Percentiles rank a stretch among this genome's conserved stretches.
Conservation (phyloP, 169 alveolate species). For the Cryptosporidium viatorum region DNA sequence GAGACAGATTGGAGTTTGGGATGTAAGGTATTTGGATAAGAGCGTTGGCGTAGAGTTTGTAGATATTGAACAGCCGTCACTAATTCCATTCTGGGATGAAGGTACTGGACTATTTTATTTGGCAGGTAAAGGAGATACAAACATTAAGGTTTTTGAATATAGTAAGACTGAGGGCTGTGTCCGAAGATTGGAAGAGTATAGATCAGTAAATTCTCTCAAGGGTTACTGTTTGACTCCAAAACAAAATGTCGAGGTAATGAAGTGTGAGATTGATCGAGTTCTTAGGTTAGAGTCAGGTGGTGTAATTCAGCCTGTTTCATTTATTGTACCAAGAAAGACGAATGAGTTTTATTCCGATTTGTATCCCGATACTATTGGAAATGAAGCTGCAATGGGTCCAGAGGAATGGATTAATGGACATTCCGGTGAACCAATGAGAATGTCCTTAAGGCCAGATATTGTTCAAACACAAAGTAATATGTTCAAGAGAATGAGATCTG, state of each 20-base stretch:
- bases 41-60: conserved; percentile 68
- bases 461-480: conserved; percentile 59
- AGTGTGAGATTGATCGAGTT: conserved; percentile 59
- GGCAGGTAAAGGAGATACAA: conserved; percentile 74
- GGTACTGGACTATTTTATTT: conserved; percentile 70
- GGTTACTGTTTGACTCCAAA: conserved; percentile 67
- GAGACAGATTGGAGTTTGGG: conserved; percentile 74
- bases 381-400: conserved; percentile 75
- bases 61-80: conserved; percentile 73
- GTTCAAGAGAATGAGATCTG: conserved; percentile 75
- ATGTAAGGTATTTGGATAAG: conserved; percentile 59
- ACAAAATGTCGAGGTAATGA: conserved; percentile 66
- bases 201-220: conserved; percentile 49
- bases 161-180: conserved; percentile 69
- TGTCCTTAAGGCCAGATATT: conserved; percentile 63
- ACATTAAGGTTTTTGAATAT: conserved; percentile 63
- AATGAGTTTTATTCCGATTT: conserved; percentile 72
- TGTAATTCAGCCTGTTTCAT: conserved; percentile 73
- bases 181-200: conserved; percentile 50
- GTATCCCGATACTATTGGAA: conserved; percentile 58
- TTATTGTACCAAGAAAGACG: conserved; percentile 64
- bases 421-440: conserved; percentile 62
- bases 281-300: conserved; percentile 69
- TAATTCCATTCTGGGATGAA: conserved; percentile 74
- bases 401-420: conserved; percentile 74